Evolutionary conservation across 2,329 filamentous ascomycete species (phyloP).

Genomic region (Boeremia exigua): DNA sequence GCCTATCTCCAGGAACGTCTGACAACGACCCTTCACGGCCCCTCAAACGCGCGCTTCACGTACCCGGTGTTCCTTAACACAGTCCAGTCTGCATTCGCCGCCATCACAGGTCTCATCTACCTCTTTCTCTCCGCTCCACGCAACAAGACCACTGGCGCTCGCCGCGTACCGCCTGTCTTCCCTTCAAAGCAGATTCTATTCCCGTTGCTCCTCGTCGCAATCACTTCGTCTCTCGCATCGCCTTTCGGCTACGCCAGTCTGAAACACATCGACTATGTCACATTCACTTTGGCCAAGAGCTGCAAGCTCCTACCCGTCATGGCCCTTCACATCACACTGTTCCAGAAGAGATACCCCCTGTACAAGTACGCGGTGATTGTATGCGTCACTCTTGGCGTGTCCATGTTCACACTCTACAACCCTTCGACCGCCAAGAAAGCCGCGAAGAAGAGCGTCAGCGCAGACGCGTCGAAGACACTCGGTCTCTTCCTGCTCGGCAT

Average conservation of each 20-base stretch:
- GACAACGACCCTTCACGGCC: slow-evolving; percentile 86
- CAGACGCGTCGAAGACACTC: slow-evolving; percentile 68
- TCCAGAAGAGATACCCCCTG: slow-evolving; percentile 84
- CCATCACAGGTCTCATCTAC: slow-evolving; percentile 81
- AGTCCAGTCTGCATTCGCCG: slow-evolving; percentile 89
- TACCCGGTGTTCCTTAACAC: slow-evolving; percentile 97
- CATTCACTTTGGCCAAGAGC: slow-evolving; percentile 94
- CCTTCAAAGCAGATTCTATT: slow-evolving; percentile 75
- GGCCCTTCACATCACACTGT: slow-evolving; percentile 92
- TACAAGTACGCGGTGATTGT: slow-evolving; percentile 97
- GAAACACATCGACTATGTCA: slow-evolving; percentile 95
- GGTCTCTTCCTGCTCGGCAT: slow-evolving; percentile 83
- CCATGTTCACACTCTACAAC: slow-evolving; percentile 90
- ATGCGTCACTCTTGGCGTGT: slow-evolving; percentile 89
- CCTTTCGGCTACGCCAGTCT: slow-evolving; percentile 94
- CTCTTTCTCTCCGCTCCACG: slow-evolving; percentile 69
- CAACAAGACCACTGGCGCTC: slow-evolving; percentile 40
- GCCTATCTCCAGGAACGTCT: slow-evolving; percentile 96
- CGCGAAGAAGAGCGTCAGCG: slow-evolving; percentile 61
- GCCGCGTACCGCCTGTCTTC: slow-evolving; percentile 67
- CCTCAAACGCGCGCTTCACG: slow-evolving; percentile 72
- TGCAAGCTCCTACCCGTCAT: slow-evolving; percentile 99
- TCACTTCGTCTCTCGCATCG: slow-evolving; percentile 88
- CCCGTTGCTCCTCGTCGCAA: slow-evolving; percentile 81
- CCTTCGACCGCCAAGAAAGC: slow-evolving; percentile 52